Evolutionary conservation across 208 protist species (phyloP).

Genomic region (Phytomonas francai): DNA sequence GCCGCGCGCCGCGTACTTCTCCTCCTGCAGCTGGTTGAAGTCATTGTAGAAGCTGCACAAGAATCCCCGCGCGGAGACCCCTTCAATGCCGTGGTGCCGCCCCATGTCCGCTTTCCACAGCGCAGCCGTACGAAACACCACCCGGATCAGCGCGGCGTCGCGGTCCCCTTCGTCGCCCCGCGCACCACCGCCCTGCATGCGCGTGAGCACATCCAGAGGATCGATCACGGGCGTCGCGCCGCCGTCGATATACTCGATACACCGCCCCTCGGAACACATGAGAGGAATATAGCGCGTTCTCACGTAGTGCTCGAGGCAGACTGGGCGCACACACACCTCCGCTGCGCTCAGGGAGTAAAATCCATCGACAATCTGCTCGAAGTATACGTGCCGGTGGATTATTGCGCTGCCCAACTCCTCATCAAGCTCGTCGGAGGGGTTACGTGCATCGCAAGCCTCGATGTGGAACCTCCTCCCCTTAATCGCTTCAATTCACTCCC

Average conservation of each 20-base stretch:
- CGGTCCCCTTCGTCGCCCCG: slow-evolving; percentile 7
- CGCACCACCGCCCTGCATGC: slow-evolving; percentile 25
- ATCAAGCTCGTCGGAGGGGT: slow-evolving; percentile 7
- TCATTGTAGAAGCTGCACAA: slow-evolving; percentile 71
- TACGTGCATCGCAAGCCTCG: slow-evolving; percentile 24
- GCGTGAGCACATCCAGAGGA: slow-evolving; percentile 59
- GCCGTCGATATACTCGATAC: slow-evolving; percentile 26
- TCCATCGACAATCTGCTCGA: slow-evolving; percentile 81
- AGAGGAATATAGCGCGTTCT: slow-evolving; percentile 44
- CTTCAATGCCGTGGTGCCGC: slow-evolving; percentile 31
- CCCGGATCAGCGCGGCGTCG: slow-evolving; percentile 40
- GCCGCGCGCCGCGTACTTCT: slow-evolving; percentile 26
- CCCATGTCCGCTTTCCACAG: slow-evolving; percentile 59
- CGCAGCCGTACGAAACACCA: slow-evolving; percentile 61
- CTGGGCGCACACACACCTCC: slow-evolving; percentile 74
- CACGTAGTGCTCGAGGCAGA: slow-evolving; percentile 80
- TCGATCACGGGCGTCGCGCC: slow-evolving; percentile 46
- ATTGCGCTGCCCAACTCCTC: slow-evolving; percentile 21
- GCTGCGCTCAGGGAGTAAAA: slow-evolving; percentile 72
- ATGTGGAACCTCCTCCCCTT: slow-evolving; percentile 71
- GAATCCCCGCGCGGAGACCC: slow-evolving; percentile 31
- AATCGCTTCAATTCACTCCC: slow-evolving; percentile 38
- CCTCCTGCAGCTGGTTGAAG: slow-evolving; percentile 58
- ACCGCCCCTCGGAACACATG: slow-evolving; percentile 9
- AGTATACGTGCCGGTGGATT: slow-evolving; percentile 70